Evolutionary conservation across 176 grass and related monocot species (phyloP), one percentile per base, ranked within the genome.

Genomic region (Triticum urartu): DNA sequence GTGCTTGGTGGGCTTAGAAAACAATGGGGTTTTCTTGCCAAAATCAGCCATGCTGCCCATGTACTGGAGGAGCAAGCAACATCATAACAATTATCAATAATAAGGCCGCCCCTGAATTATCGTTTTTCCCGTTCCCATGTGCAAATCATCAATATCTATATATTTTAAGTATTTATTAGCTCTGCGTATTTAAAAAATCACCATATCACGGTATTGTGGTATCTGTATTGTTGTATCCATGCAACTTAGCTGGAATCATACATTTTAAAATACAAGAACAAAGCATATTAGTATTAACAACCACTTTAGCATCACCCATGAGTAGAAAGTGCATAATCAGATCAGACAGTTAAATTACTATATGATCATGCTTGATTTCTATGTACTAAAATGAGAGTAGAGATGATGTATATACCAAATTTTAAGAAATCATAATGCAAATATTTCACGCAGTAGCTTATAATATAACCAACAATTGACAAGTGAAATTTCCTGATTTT

Each of bases 281-380:
- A 8, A 39, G 7, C 33, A 28, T 52, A 39, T 38, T 61, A 15
- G 59, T 47, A 39, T 13, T 61, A 42, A 45, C 26, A 81, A 30
- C 14, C 72, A 82, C n/a, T 48, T 38, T 52, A 89, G 70, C 48
- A 60, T 85, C 20, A 75, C n/a, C 36, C 18, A 65, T 60, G 5
- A 65, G 21, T 42, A 59, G 80, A 59, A 3, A 4, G n/a, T 33
- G 25, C 20, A 60, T 67, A 42, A 52, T 68, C 42, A 81, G 35
- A 80, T 14, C 1, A 40, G 42, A 39, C 11, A 11, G 34, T 21
- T 52, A 48, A 25, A 71, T 71, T 79, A 79, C 14, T 71, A 17
- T 6, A 42, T 36, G 70, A 35, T 26, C 25, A 24, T 69, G 50
- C 6, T 79, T 35, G 52, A 33, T 11, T 42, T 28, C 36, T 75